Conservation (phyloP, 225 moss, liverwort and hornwort genomes). For the Sphagnum contortum region DNA sequence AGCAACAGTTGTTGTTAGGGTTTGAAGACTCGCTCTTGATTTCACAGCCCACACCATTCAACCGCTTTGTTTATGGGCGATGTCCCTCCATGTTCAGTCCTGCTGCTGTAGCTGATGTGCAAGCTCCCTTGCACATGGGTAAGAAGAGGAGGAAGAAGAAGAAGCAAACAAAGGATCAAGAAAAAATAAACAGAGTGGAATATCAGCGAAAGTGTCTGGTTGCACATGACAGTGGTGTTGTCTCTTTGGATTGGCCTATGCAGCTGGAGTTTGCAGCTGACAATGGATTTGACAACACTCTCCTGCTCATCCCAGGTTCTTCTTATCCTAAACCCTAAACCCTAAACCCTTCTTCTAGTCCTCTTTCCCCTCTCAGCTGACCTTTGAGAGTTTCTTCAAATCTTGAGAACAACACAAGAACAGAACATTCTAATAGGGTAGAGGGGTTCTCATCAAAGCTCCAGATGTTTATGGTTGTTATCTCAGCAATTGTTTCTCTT, state of each 20-base stretch:
- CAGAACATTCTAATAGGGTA: too few relatives aligned
- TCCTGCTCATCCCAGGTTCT: slow-evolving; percentile 77
- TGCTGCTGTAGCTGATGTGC: not conserved
- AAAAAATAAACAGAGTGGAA: slow-evolving; percentile 12
- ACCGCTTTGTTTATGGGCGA: slow-evolving; percentile 50
- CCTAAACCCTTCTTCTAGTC: too few relatives aligned
- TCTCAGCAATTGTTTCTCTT: too few relatives aligned
- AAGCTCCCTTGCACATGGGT: not conserved
- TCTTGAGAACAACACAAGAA: too few relatives aligned
- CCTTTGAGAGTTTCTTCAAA: too few relatives aligned
- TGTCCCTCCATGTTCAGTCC: slow-evolving; percentile 63
- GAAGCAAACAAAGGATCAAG: slow-evolving; percentile 4
- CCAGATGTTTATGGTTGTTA: too few relatives aligned
- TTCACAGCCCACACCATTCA: slow-evolving; percentile 55
- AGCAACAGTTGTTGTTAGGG: too few relatives aligned
- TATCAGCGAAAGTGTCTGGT: slow-evolving; percentile 64
- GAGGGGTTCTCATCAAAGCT: too few relatives aligned
- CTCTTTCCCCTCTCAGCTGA: too few relatives aligned
- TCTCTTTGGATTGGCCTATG: slow-evolving; percentile 85
- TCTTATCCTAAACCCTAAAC: too few relatives aligned
- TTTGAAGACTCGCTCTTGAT: slow-evolving; percentile 1
- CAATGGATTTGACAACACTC: slow-evolving; percentile 46
- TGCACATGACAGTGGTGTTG: slow-evolving; percentile 63
- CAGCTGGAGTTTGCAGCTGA: slow-evolving; percentile 53
- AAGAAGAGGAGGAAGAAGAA: not conserved